Conservation (phyloP, 2,329 filamentous ascomycete species). For the Alternaria arborescens region DNA sequence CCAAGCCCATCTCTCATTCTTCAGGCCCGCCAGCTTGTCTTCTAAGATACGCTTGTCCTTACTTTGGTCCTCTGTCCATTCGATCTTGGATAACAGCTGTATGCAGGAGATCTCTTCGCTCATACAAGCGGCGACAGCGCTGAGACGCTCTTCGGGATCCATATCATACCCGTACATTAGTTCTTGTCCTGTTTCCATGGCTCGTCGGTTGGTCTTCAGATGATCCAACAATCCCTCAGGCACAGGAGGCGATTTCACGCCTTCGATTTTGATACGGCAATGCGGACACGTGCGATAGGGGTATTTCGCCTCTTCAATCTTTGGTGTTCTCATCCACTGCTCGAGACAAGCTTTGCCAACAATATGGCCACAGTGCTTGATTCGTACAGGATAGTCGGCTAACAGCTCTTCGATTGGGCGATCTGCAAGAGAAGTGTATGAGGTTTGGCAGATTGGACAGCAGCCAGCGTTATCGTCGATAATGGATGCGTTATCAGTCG, state of each 20-base stretch:
- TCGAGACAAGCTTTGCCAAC: slow-evolving; percentile 36
- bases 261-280: slow-evolving; percentile 31
- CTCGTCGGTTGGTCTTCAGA: slow-evolving; percentile 13
- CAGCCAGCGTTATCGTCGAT: slow-evolving; percentile 20
- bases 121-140: slow-evolving; percentile 22
- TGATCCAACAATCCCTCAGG: slow-evolving; percentile 12
- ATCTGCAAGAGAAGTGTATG: slow-evolving; percentile 21
- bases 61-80: background rate
- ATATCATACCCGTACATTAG: slow-evolving; percentile 20
- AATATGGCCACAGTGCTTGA: slow-evolving; percentile 39
- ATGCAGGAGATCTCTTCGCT: slow-evolving; percentile 31
- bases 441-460: slow-evolving; percentile 34
- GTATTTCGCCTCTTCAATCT: slow-evolving; percentile 30
- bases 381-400: slow-evolving; percentile 33
- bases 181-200: slow-evolving; percentile 8
- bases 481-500: background rate
- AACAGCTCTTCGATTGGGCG: slow-evolving; percentile 24
- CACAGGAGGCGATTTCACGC: background rate
- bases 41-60: slow-evolving; percentile 10
- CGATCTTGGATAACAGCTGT: slow-evolving; percentile 19
- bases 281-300: slow-evolving; percentile 32
- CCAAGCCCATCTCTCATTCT: slow-evolving; percentile 28
- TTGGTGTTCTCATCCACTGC: slow-evolving; percentile 34
- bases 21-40: slow-evolving; percentile 11
- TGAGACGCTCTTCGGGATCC: slow-evolving; percentile 20